Evolutionary conservation across 371 early-diverging fungal species (phyloP).

Genomic region (Mucor plumbeus): DNA sequence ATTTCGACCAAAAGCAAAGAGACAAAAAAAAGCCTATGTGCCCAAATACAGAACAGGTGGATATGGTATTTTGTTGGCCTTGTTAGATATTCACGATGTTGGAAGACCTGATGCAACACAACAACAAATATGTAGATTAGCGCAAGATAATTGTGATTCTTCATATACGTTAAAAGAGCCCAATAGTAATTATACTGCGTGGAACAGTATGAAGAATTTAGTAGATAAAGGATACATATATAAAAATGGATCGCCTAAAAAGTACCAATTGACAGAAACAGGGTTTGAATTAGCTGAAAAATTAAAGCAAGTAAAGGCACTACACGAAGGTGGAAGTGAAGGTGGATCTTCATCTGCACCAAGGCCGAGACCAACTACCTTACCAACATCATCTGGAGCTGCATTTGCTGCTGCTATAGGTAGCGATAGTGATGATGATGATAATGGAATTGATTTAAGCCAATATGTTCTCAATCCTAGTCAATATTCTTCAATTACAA

Average conservation of each 20-base stretch:
- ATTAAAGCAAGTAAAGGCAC: slow-evolving; percentile 30
- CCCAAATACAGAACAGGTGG: slow-evolving; percentile 84
- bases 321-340: neutral
- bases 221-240: slow-evolving; percentile 71
- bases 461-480: slow-evolving; percentile 18
- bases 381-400: slow-evolving; percentile 4
- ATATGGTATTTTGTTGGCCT: slow-evolving; percentile 85
- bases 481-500: slow-evolving; percentile 14
- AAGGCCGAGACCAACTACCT: neutral
- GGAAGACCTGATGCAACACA: slow-evolving; percentile 44
- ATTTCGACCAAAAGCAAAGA: slow-evolving; percentile 26
- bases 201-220: slow-evolving; percentile 78
- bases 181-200: slow-evolving; percentile 73
- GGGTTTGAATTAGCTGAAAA: slow-evolving; percentile 68
- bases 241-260: slow-evolving; percentile 63
- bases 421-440: neutral
- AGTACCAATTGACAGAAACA: slow-evolving; percentile 76
- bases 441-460: slow-evolving; percentile 18
- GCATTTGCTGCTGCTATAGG: slow-evolving; percentile 7
- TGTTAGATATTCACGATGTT: slow-evolving; percentile 53
- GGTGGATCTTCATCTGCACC: neutral
- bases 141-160: slow-evolving; percentile 67
- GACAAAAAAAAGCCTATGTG: slow-evolving; percentile 62
- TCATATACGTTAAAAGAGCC: slow-evolving; percentile 68
- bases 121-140: slow-evolving; percentile 63